Conservation (phyloP, 2,329 filamentous ascomycete genomes). For the Aspergillus chevalieri region DNA sequence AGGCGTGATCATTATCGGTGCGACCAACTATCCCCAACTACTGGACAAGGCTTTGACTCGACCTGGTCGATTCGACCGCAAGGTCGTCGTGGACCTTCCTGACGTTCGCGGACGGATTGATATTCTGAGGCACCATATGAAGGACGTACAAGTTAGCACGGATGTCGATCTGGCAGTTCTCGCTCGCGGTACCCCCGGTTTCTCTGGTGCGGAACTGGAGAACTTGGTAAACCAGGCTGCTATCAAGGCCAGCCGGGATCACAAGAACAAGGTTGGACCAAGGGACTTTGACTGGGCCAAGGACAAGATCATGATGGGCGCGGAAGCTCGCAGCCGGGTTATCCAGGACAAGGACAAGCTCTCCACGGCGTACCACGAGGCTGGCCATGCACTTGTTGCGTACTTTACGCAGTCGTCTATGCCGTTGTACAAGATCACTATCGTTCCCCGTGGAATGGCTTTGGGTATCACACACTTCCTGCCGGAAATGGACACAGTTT, state of each 20-base stretch:
- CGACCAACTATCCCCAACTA: conserved; percentile 91
- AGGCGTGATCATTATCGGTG: conserved; percentile 90
- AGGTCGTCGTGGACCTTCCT: conserved; percentile 79
- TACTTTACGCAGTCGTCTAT: conserved; percentile 71
- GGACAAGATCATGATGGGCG: conserved; percentile 96
- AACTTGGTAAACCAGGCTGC: conserved; percentile 96
- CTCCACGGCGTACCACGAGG: conserved; percentile 94
- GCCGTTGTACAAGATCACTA: conserved; percentile 93
- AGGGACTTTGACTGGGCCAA: conserved; percentile 93
- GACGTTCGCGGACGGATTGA: conserved; percentile 90
- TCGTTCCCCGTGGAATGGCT: conserved; percentile 80
- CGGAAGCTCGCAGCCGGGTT: conserved; percentile 81
- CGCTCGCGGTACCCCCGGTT: conserved; percentile 80
- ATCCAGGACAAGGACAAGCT: conserved; percentile 92
- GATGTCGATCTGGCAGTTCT: conserved; percentile 80
- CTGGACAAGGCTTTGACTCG: conserved; percentile 92
- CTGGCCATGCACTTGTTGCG: conserved; percentile 85
- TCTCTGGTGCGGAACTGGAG: conserved; percentile 92
- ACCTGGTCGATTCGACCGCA: conserved; percentile 91
- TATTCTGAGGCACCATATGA: conserved; percentile 88
- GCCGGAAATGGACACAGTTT: conserved; percentile 89
- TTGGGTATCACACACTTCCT: conserved; percentile 83
- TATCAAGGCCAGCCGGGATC: conserved; percentile 84
- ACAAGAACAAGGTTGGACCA: conserved; percentile 67
- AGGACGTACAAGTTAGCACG: conserved; percentile 73